Base-by-base conservation (phyloP, 1,284 basidiomycete species). In the Laetiporus sulphureus region DNA sequence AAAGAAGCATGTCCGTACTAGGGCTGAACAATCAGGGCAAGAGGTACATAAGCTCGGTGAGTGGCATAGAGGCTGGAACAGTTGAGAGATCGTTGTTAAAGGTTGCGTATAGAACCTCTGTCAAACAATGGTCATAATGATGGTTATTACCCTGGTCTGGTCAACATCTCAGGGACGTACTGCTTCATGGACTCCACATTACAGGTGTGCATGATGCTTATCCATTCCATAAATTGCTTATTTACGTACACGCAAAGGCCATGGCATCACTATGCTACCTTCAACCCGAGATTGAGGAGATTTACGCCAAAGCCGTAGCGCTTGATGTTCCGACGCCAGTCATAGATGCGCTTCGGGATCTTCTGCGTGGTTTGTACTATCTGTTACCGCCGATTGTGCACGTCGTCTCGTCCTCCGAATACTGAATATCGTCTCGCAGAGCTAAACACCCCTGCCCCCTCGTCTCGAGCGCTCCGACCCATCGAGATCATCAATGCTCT, bases 131-230 rank as follows among this genome's bases (percentile, higher is more conserved):
- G 15, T 15, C 10, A 54, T 36, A 71, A 60, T 35, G 70, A 69
- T 16, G 69, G 69, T 20, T 75, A 79, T 55, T 94, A 88, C 63
- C 84, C 89, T 4, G 92, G 91, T 2, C 79, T 95, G 42, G 84
- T 93, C 54, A 95, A 96, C 57, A 82, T 92, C 27, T 91, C 88
- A n/a, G 91, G 92, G 7, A 93, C 90, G 38, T 87, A 94, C 49
- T 95, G 92, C 58, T 96, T 94, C 67, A 87, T 95, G 80, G 93
- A 96, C 60, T 90, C 91, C 11, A 92, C 91, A 3, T 66, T 95
- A 8, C 91, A 94, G 76, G 91, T 88, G 49, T 48, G 70, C 56
- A 36, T 39, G 21, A 34, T 36, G 23, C 5, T 4, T 13, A 20
- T 16, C 13, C 20, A 5, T 15, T 29, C 18, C 29, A 18, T 10